These are phyloP conservation scores for Pyricularia pennisetigena DNA, from an alignment of 2,329 filamentous ascomycete species.

Conservation along the genomic window DNA sequence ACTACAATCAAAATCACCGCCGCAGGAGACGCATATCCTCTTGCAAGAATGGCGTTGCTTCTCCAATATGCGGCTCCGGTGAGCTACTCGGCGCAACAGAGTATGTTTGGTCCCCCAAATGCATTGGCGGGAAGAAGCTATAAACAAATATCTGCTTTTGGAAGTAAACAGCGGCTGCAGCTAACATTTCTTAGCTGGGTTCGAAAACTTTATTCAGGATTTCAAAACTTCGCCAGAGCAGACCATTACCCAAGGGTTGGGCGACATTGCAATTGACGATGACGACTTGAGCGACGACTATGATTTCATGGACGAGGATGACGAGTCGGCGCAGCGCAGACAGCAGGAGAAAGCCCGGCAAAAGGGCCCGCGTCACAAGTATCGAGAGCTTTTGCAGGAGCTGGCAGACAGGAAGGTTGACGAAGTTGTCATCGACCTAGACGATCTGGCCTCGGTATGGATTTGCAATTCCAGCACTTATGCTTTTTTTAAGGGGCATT, in stretches of 20 bases:
- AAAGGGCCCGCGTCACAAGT: slow-evolving; percentile 65
- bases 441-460: slow-evolving; percentile 69
- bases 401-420: slow-evolving; percentile 70
- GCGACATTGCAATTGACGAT: slow-evolving; percentile 77
- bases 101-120: slow-evolving; percentile 35
- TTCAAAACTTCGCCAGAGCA: slow-evolving; percentile 74
- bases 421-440: slow-evolving; percentile 78
- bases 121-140: neutral
- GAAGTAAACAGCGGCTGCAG: neutral
- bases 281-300: slow-evolving; percentile 83
- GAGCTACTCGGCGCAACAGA: slow-evolving; percentile 79
- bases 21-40: neutral
- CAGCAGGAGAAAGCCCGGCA: slow-evolving; percentile 37
- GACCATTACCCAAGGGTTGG: slow-evolving; percentile 70
- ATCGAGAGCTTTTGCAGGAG: slow-evolving; percentile 78
- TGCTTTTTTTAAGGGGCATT: neutral
- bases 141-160: neutral
- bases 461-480: slow-evolving; percentile 3
- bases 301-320: slow-evolving; percentile 78
- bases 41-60: slow-evolving; percentile 66
- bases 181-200: slow-evolving; percentile 46
- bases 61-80: slow-evolving; percentile 63
- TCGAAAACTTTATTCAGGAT: slow-evolving; percentile 76
- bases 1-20: neutral
- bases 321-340: slow-evolving; percentile 44